A percentile compares a stretch with the other conserved stretches of the same genome.
phyloP scores from a whole-genome alignment of 352 stramenopile genomes.

The Phytophthora crassamura region DNA sequence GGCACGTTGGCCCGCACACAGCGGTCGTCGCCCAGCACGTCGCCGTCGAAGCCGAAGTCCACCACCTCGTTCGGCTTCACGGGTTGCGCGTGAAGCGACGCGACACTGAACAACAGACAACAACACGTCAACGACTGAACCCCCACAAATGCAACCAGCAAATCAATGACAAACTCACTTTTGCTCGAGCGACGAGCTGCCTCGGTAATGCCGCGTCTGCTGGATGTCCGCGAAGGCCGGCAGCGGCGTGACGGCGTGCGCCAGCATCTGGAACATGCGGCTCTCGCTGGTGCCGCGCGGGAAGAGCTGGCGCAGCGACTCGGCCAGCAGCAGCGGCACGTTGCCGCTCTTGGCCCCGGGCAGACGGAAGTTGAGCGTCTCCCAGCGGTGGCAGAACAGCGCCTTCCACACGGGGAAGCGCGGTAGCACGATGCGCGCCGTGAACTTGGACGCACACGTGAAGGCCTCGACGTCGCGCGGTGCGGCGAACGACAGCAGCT shows the following conservation, averaged over 20 bases:
- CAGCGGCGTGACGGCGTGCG: constrained; percentile 36
- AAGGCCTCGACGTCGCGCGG: constrained; percentile 44
- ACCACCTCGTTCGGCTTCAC: constrained; percentile 26
- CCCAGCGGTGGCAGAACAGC: constrained; percentile 43
- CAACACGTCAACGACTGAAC: not conserved
- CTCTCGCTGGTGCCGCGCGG: constrained; percentile 29
- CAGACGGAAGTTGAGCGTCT: constrained; percentile 43
- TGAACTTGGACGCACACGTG: constrained; percentile 42
- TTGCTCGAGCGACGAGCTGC: constrained; percentile 36
- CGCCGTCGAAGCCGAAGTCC: constrained; percentile 38
- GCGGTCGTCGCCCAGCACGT: constrained; percentile 43
- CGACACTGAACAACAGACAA: constrained; percentile 29
- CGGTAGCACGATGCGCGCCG: constrained; percentile 30
- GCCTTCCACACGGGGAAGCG: constrained; percentile 42
- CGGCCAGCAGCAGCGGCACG: constrained; percentile 24
- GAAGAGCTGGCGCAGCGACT: constrained; percentile 34
- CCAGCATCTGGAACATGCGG: constrained; percentile 42
- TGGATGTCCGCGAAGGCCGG: constrained; percentile 44
- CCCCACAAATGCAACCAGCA: not conserved
- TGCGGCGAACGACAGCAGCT: constrained; percentile 34
- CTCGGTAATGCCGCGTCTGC: constrained; percentile 37
- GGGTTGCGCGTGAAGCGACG: constrained; percentile 30
- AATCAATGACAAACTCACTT: constrained; percentile 20
- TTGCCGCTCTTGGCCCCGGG: constrained; percentile 15
- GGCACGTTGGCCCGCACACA: constrained; percentile 40